Evolutionary conservation across 192 early-diverging fungal species (phyloP).

Genomic region (Dissophora ornata): DNA sequence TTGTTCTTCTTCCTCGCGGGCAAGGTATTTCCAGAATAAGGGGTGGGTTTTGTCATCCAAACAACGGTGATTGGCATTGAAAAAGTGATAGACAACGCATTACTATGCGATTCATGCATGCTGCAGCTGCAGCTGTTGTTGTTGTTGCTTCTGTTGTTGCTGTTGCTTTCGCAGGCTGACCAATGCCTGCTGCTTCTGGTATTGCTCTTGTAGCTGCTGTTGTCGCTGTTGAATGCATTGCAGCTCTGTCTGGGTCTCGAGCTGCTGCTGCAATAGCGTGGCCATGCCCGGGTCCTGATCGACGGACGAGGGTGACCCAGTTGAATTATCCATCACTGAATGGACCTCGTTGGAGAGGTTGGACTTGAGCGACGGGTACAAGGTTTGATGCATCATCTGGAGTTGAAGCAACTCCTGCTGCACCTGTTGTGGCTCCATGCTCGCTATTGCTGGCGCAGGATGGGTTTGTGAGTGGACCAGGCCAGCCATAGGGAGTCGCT

Average conservation of each 20-base stretch:
- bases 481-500: not conserved
- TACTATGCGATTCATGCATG: not conserved
- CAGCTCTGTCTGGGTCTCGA: conserved; percentile 21
- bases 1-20: too few relatives aligned
- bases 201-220: conserved; percentile 17
- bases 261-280: conserved; percentile 12
- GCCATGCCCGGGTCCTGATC: not conserved
- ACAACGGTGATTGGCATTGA: too few relatives aligned
- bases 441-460: not conserved
- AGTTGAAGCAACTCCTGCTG: conserved; percentile 2
- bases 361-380: not conserved
- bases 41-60: too few relatives aligned
- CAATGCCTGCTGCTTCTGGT: conserved; percentile 25
- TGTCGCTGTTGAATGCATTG: conserved; percentile 26
- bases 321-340: not conserved
- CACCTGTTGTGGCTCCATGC: not conserved
- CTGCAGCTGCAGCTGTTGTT: not conserved
- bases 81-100: not conserved
- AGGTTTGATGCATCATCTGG: conserved; percentile 9
- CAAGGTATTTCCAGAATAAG: too few relatives aligned
- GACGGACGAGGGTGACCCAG: not conserved
- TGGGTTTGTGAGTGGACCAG: too few relatives aligned
- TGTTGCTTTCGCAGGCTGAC: conserved; percentile 12
- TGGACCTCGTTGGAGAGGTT: not conserved
- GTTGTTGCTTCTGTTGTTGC: conserved; percentile 3